These are phyloP conservation scores for Curvularia sp. DNA, from an alignment of 2,329 filamentous ascomycete species.

Conservation along the genomic window DNA sequence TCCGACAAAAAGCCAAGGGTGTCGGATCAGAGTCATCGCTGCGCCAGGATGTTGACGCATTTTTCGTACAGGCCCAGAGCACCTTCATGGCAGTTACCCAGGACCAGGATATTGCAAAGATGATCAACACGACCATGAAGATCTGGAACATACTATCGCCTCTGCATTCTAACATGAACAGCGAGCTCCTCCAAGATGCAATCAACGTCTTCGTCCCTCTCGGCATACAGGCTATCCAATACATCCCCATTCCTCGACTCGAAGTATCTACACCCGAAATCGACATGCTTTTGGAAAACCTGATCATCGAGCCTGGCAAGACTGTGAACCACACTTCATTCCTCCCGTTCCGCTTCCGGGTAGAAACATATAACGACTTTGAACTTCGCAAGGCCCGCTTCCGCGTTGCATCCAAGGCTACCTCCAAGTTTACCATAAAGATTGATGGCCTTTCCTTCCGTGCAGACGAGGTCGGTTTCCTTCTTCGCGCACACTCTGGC, in stretches of 20 bases:
- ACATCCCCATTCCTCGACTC: slow-evolving; percentile 87
- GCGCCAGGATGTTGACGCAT: slow-evolving; percentile 72
- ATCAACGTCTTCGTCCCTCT: slow-evolving; percentile 83
- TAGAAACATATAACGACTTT: slow-evolving; percentile 85
- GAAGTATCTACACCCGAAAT: slow-evolving; percentile 84
- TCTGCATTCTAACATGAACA: slow-evolving; percentile 67
- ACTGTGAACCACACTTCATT: slow-evolving; percentile 89
- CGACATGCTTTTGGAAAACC: slow-evolving; percentile 86
- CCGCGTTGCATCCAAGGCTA: slow-evolving; percentile 70
- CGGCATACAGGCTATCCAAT: slow-evolving; percentile 78
- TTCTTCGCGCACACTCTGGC: slow-evolving; percentile 79
- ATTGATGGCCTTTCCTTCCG: slow-evolving; percentile 82
- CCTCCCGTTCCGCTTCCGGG: slow-evolving; percentile 79
- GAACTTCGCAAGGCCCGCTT: slow-evolving; percentile 81
- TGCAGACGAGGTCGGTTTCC: slow-evolving; percentile 88
- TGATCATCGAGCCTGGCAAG: slow-evolving; percentile 85
- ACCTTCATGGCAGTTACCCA: slow-evolving; percentile 73
- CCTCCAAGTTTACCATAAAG: slow-evolving; percentile 77
- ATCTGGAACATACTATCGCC: slow-evolving; percentile 75
- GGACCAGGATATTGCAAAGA: slow-evolving; percentile 74
- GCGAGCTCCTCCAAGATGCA: slow-evolving; percentile 75
- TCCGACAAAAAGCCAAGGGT: slow-evolving; percentile 63
- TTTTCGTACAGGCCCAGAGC: slow-evolving; percentile 71
- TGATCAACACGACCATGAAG: slow-evolving; percentile 70
- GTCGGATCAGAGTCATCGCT: slow-evolving; percentile 72